Evolutionary conservation across 352 stramenopile genomes (phyloP).

Genomic region (Phytopythium mirpurense): DNA sequence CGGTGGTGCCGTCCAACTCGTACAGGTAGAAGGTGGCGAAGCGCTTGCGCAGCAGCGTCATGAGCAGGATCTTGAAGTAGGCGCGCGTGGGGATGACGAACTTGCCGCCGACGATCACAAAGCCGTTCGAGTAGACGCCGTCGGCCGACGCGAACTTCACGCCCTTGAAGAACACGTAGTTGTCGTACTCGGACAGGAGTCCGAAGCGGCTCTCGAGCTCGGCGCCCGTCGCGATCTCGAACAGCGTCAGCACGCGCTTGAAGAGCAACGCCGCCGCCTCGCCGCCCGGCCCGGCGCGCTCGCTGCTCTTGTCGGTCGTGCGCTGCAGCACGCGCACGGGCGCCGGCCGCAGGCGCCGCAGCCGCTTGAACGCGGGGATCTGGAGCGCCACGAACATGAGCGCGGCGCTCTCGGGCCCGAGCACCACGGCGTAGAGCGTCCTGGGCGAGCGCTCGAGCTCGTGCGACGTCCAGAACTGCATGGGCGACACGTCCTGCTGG

Average conservation of each 20-base stretch:
- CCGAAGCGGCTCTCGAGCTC: conserved; percentile 22
- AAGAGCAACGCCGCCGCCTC: background rate
- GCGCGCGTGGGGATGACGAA: conserved; percentile 23
- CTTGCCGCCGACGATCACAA: conserved; percentile 29
- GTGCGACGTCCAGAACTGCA: conserved; percentile 23
- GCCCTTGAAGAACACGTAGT: conserved; percentile 30
- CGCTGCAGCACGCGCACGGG: background rate
- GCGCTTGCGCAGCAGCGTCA: conserved; percentile 13
- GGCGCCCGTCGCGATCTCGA: conserved; percentile 21
- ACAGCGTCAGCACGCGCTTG: conserved; percentile 20
- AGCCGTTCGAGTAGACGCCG: conserved; percentile 28
- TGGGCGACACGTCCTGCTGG: conserved; percentile 20
- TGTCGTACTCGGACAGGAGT: conserved; percentile 38
- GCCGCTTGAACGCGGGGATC: conserved; percentile 19
- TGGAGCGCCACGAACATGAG: conserved; percentile 21
- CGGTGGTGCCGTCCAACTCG: conserved; percentile 21
- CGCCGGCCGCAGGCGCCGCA: conserved; percentile 18
- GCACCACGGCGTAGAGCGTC: conserved; percentile 9
- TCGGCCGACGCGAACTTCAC: conserved; percentile 30
- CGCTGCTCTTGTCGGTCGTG: background rate
- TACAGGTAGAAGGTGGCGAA: conserved; percentile 25
- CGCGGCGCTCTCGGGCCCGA: conserved; percentile 17
- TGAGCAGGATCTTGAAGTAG: conserved; percentile 20
- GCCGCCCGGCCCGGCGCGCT: background rate
- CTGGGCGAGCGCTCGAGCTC: conserved; percentile 13